Evolutionary conservation across 352 stramenopile species (phyloP), one percentile per base, ranked within the genome.

Genomic region (Pythium sp.): DNA sequence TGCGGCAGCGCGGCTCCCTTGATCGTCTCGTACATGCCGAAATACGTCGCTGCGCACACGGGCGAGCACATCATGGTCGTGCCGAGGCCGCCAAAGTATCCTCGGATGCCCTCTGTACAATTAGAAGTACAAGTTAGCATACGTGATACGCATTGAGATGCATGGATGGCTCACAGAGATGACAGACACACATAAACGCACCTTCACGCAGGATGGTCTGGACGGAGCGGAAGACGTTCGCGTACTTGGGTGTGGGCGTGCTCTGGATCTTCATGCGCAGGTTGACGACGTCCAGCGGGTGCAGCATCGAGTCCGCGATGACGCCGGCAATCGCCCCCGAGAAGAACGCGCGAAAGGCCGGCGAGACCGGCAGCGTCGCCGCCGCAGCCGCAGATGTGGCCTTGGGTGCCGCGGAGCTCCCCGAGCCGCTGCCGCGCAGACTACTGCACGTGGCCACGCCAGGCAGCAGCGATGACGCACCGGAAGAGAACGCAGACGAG

Each of bases 271-370:
- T 95, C 78, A 93, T 92, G 51, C 87, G 87, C 51, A 93, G 65
- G 70, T 93, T 95, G 65, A 95, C 86, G 22, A 89, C 89, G 64
- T 95, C 87, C 51, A 95, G 72, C 30, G 87, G 87, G 51, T 93
- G 84, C 60, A 92, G 71, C 68, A 93, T 76, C 46, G 82, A 90
- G 69, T 95, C 87, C 15, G 87, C 82, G 34, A 92, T 82, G 43
- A 93, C 74, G 32, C 87, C 87, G 0, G 87, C 84, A 20, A 92
- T 77, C 2, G 85, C 86, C 26, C 87, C 87, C 0, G 87, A 91
- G 57, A 85, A 82, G 61, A 94, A 73, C 8, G 83, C 80, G 70
- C 83, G 79, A 32, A 83, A 73, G 41, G 84, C 78, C 9, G 83
- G 81, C 34, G 81, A 83, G n/a, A 26, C 20, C 8, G 28, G 18